phyloP scores from a whole-genome alignment of 2,329 filamentous ascomycete species.

The Botrytis deweyae region DNA sequence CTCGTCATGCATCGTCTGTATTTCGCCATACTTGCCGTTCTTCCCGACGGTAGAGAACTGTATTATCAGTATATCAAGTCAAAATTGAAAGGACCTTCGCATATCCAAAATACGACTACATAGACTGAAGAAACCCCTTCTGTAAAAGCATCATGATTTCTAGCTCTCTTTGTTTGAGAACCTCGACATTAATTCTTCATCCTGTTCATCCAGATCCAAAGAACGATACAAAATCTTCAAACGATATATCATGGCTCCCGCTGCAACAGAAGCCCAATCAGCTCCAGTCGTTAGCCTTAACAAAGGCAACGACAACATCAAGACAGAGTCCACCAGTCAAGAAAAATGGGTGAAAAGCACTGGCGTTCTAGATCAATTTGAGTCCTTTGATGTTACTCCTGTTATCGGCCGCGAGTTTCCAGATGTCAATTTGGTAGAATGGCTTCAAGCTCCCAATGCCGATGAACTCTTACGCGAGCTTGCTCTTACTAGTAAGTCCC shows the following conservation, averaged over 20 bases:
- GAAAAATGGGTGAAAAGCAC: constrained; percentile 33
- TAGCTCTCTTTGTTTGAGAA: constrained; percentile 26
- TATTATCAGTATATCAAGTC: background rate
- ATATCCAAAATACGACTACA: background rate
- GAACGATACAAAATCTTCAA: constrained; percentile 2
- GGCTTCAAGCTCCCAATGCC: constrained; percentile 48
- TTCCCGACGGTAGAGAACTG: background rate
- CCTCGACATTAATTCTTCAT: constrained; percentile 22
- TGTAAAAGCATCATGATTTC: constrained; percentile 25
- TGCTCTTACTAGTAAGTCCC: constrained; percentile 45
- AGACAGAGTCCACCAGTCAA: constrained; percentile 24
- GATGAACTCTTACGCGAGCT: constrained; percentile 51
- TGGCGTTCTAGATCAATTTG: constrained; percentile 35
- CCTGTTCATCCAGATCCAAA: constrained; percentile 6
- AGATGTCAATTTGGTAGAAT: constrained; percentile 45
- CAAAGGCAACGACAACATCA: constrained; percentile 13
- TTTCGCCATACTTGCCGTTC: constrained; percentile 2
- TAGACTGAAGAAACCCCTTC: constrained; percentile 8
- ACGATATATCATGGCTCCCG: constrained; percentile 28
- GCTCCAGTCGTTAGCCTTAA: constrained; percentile 12
- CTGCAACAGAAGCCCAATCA: constrained; percentile 26
- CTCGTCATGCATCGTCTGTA: constrained; percentile 1
- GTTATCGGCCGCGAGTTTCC: constrained; percentile 50
- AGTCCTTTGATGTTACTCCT: constrained; percentile 45
- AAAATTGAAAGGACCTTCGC: background rate